These are phyloP conservation scores for Thielaviopsis populi DNA, from an alignment of 2,329 filamentous ascomycete species.

Conservation along the genomic window DNA sequence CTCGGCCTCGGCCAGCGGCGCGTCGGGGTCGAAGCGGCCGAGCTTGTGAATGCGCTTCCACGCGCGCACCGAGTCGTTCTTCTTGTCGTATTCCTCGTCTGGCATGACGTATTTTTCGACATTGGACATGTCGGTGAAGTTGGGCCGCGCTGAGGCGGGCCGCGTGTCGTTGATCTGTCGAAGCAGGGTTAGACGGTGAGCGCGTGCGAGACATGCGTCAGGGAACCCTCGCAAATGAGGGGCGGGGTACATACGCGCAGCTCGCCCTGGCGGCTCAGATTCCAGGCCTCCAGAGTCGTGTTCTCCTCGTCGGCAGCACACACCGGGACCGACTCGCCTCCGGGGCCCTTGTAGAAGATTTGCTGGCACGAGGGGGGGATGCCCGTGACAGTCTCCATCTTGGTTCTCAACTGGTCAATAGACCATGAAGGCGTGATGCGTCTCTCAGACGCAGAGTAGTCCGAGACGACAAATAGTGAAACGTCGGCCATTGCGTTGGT, in stretches of 20 bases:
- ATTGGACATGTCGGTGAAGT: constrained; percentile 65
- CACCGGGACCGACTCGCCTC: constrained; percentile 44
- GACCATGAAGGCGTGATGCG: constrained; percentile 88
- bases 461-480: constrained; percentile 58
- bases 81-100: constrained; percentile 69
- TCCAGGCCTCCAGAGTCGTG: constrained; percentile 47
- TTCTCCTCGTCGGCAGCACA: constrained; percentile 59
- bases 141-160: constrained; percentile 56
- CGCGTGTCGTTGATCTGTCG: constrained; percentile 63
- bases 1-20: constrained; percentile 56
- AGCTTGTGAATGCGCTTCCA: constrained; percentile 94
- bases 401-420: constrained; percentile 66
- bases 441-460: constrained; percentile 69
- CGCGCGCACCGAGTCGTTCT: constrained; percentile 74
- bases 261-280: constrained; percentile 60
- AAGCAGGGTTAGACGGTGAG: not conserved
- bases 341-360: constrained; percentile 53
- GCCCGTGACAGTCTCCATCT: constrained; percentile 85
- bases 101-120: constrained; percentile 88
- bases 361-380: constrained; percentile 68
- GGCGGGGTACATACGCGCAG: constrained; percentile 50
- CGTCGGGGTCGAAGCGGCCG: constrained; percentile 86
- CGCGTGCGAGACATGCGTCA: not conserved
- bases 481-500: constrained; percentile 49
- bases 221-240: not conserved